Evolutionary conservation across 768 basidiomycete species (phyloP), one percentile per base, ranked within the genome.

Genomic region (Agrocybe pediades): DNA sequence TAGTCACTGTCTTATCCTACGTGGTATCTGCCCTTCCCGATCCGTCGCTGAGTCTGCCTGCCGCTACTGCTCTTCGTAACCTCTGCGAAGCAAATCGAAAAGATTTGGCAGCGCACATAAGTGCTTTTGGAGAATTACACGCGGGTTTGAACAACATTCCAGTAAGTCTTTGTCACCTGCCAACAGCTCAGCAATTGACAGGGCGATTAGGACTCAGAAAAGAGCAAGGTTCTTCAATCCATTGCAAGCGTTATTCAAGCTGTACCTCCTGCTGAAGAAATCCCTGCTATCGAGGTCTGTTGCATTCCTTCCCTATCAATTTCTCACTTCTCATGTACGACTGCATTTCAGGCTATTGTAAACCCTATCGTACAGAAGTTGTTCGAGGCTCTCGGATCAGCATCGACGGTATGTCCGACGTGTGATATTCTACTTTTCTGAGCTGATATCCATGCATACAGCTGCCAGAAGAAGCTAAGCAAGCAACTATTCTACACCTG

Each of bases 161-260:
- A 4, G 92, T 93, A 59, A 54, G 86, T 71, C 20, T 20, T 42
- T 42, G 29, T 45, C 5, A 23, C 29, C 33, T 36, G 8, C 33
- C 9, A n/a, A 15, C 33, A 25, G 27, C 39, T 23, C 15, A 7
- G 4, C 29, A 6, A 16, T 13, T 51, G 24, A 36, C 41, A 4
- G 9, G 19, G 24, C 27, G 43, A 20, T 50, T 44, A 90, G 87
- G 90, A 92, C 60, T 84, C 86, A 19, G 94, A 96, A 69, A 90
- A 90, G 71, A 83, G 85, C 60, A 97, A 95, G 70, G 91, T 97
- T 1, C 74, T 97, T 41, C 90, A 97, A 65, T 92, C 90, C 0
- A 95, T 98, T 47, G 86, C 92, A 1, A 96, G 94, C 57, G 92
- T 98, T 2, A 90, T 97, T 26, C 92, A 97, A 62, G 95, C 95